Evolutionary conservation across 1,139 yeast genomes (phyloP), one percentile per base, ranked within the genome.

Genomic region (Taphrina betulina): DNA sequence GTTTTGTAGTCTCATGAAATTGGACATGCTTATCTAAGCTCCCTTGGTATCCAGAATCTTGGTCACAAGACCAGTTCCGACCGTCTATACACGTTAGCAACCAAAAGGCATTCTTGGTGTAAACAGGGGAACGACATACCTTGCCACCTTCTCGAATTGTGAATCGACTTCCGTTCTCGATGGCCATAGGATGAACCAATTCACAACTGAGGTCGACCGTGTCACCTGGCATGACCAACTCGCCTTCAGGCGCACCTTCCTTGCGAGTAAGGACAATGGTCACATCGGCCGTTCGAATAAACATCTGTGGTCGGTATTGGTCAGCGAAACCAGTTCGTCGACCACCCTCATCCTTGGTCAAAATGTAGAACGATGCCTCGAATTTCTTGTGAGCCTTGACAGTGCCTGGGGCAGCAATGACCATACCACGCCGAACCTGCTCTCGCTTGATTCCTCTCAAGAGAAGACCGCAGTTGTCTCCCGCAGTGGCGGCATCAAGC

Each of bases 131-230:
- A 26, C 12, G 31, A 26, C 12, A 12, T 26, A 26, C 17, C n/a
- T 26, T 87, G 72, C 97, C 97, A 77, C 98, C 97, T 79, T 92
- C 99, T 83, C 99, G 94, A 72, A 92, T 81, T 82, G 92, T 92
- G 85, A 92, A 92, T 76, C 97, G 87, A 78, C 89, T 96, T 74
- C 95, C 95, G 68, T 85, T 83, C 78, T 92, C 98, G 65, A 94
- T 71, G 64, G 97, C 96, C 66, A 95, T 87, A 71, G 95, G 92
- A 77, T 82, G 88, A 64, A 85, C 83, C 71, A 92, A 79, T 71
- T 85, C 87, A 70, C 94, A 88, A 68, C 82, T 83, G 96, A 94
- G 88, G 78, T 94, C 98, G 64, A 89, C 80, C 75, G 92, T 92
- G 80, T 94, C 98, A 78, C 98, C 99, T 63, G 99, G 99, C 80